These are phyloP conservation scores for Eimeria sp. DNA, from an alignment of 169 alveolate species.

Conservation along the genomic window DNA sequence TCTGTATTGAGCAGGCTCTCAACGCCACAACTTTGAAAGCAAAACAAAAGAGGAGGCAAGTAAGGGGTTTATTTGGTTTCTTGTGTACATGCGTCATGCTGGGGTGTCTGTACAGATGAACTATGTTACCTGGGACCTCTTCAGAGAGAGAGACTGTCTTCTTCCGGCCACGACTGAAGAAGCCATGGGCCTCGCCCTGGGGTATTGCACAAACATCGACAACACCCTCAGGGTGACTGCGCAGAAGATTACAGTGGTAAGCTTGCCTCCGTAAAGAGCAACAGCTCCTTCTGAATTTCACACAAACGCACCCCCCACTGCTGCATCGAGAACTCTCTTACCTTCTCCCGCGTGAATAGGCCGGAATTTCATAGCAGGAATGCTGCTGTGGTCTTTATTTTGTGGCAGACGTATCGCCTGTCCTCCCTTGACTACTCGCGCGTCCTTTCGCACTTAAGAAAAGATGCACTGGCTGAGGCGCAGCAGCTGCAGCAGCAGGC, in stretches of 20 bases:
- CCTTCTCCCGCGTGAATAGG: neutral
- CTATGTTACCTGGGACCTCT: slow-evolving; percentile 72
- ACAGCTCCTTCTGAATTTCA: neutral
- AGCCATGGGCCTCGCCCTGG: slow-evolving; percentile 76
- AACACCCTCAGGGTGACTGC: slow-evolving; percentile 41
- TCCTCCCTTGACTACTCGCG: slow-evolving; percentile 71
- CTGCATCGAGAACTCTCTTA: neutral
- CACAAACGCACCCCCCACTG: neutral
- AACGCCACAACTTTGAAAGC: neutral
- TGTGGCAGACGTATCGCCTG: slow-evolving; percentile 30
- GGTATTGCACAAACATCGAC: slow-evolving; percentile 72
- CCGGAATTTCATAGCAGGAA: neutral
- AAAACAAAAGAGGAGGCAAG: neutral
- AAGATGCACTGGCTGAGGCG: slow-evolving; percentile 67
- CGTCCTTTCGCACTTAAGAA: slow-evolving; percentile 65
- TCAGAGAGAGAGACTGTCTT: slow-evolving; percentile 61
- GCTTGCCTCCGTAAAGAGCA: neutral
- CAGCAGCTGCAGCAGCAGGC: slow-evolving; percentile 69
- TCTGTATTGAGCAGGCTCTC: neutral
- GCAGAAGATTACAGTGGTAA: slow-evolving; percentile 55
- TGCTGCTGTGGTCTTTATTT: neutral
- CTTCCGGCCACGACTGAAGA: slow-evolving; percentile 76
- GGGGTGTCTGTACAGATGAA: slow-evolving; percentile 33
- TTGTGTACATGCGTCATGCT: neutral
- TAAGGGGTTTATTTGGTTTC: neutral